phyloP scores from a whole-genome alignment of 1,284 basidiomycete species.

The Sporisorium graminicola region DNA sequence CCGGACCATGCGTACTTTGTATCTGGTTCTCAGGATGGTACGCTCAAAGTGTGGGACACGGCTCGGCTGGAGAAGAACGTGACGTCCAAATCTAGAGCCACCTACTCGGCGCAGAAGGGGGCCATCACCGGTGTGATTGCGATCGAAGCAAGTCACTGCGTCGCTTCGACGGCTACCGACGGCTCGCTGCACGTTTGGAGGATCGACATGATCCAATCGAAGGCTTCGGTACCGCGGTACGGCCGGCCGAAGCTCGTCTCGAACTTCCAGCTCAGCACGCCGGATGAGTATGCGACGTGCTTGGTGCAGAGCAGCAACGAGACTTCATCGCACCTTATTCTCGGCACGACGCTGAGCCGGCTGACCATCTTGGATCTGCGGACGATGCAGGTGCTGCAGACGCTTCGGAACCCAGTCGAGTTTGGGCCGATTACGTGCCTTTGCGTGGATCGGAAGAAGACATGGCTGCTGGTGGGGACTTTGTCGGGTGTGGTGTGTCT shows the following conservation, averaged over 20 bases:
- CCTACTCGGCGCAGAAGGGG: constrained; percentile 69
- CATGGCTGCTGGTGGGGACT: constrained; percentile 90
- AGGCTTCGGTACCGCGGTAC: constrained; percentile 69
- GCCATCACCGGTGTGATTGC: constrained; percentile 67
- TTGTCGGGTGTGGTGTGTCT: constrained; percentile 84
- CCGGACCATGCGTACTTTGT: constrained; percentile 96
- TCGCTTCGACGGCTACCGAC: constrained; percentile 70
- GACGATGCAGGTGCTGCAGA: constrained; percentile 82
- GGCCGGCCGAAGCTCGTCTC: constrained; percentile 69
- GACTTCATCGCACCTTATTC: constrained; percentile 74
- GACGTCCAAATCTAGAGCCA: constrained; percentile 71
- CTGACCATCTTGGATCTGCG: constrained; percentile 86
- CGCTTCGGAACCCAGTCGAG: constrained; percentile 85
- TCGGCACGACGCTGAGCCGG: constrained; percentile 83
- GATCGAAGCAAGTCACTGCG: constrained; percentile 70
- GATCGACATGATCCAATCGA: constrained; percentile 65
- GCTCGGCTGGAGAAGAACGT: constrained; percentile 82
- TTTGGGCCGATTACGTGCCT: constrained; percentile 86
- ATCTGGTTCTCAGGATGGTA: constrained; percentile 85
- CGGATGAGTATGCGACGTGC: constrained; percentile 68
- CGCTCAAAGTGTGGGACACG: constrained; percentile 86
- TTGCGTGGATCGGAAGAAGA: constrained; percentile 79
- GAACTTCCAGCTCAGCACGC: constrained; percentile 67
- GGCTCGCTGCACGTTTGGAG: constrained; percentile 71
- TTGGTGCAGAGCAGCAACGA: constrained; percentile 53